Percentiles rank a stretch among this genome's conserved stretches.
Evolutionary conservation across 352 stramenopile species (phyloP).

Genomic region (Aphanomyces euteiches): DNA sequence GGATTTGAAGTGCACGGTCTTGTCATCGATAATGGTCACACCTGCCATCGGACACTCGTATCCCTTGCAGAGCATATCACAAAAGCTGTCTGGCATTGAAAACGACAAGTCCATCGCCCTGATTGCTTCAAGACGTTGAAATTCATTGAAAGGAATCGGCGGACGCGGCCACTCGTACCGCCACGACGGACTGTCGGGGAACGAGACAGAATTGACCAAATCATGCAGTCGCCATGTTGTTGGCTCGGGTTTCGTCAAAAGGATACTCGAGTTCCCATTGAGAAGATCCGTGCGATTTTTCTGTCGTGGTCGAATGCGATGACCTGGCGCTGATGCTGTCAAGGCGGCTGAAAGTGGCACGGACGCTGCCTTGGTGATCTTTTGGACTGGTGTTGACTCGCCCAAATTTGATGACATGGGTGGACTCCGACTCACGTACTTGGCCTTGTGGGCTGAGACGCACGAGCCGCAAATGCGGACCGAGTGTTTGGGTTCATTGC

Average conservation of each 20-base stretch:
- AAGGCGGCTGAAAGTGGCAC: neutral
- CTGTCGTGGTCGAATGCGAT: neutral
- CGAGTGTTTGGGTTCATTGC: constrained; percentile 49
- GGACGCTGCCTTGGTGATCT: neutral
- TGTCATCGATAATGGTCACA: constrained; percentile 24
- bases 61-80: constrained; percentile 24
- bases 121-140: neutral
- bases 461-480: constrained; percentile 73
- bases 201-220: neutral
- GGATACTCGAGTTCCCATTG: neutral
- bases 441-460: constrained; percentile 34
- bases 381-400: neutral
- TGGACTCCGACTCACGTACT: neutral
- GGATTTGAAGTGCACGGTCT: neutral
- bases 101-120: neutral
- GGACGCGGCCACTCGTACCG: constrained; percentile 1
- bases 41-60: constrained; percentile 25
- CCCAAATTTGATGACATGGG: neutral
- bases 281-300: neutral
- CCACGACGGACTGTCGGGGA: constrained; percentile 7
- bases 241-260: neutral
- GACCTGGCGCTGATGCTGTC: constrained; percentile 21
- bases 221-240: constrained; percentile 14
- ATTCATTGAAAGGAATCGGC: neutral
- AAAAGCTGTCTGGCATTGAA: constrained; percentile 16